Percentiles rank a stretch among this genome's conserved stretches.
Evolutionary conservation across 768 basidiomycete species (phyloP).

Genomic region (Sarcodon sp.): DNA sequence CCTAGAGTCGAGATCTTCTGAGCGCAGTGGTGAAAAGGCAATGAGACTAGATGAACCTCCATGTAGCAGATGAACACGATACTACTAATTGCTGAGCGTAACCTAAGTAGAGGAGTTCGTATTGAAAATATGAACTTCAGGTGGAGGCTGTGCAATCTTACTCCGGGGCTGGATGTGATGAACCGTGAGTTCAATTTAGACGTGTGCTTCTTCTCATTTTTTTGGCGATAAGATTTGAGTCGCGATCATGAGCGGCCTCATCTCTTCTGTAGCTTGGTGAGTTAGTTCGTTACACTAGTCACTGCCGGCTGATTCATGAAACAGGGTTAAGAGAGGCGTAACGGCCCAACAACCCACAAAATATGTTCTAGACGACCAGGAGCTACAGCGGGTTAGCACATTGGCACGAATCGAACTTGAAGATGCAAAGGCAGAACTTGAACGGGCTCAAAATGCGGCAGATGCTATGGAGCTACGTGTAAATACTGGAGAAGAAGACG

Average conservation of each 20-base stretch:
- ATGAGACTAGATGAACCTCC: constrained; percentile 14
- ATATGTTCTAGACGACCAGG: constrained; percentile 84
- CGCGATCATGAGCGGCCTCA: constrained; percentile 52
- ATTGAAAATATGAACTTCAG: too few species aligned
- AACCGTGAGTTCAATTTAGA: neutral
- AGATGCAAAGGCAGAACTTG: constrained; percentile 77
- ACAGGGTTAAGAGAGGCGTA: constrained; percentile 71
- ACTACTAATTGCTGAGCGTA: neutral
- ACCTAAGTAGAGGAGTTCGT: neutral
- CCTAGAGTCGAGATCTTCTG: constrained; percentile 25
- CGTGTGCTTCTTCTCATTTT: neutral
- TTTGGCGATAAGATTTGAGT: neutral
- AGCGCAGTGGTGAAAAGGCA: neutral
- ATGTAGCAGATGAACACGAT: constrained; percentile 6
- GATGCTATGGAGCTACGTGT: constrained; percentile 43
- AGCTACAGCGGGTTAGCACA: constrained; percentile 80
- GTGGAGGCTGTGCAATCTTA: too few species aligned
- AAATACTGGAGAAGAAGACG: constrained; percentile 26
- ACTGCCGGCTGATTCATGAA: neutral
- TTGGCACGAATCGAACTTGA: constrained; percentile 83
- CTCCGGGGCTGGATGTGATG: neutral
- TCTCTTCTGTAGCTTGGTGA: constrained; percentile 57
- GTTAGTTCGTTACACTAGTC: neutral
- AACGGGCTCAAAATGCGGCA: constrained; percentile 68
- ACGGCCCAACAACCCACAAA: constrained; percentile 65